Percentiles rank a stretch among this genome's conserved stretches.
phyloP scores from a whole-genome alignment of 176 grass and related monocot genomes.

The Ensete ventricosum region DNA sequence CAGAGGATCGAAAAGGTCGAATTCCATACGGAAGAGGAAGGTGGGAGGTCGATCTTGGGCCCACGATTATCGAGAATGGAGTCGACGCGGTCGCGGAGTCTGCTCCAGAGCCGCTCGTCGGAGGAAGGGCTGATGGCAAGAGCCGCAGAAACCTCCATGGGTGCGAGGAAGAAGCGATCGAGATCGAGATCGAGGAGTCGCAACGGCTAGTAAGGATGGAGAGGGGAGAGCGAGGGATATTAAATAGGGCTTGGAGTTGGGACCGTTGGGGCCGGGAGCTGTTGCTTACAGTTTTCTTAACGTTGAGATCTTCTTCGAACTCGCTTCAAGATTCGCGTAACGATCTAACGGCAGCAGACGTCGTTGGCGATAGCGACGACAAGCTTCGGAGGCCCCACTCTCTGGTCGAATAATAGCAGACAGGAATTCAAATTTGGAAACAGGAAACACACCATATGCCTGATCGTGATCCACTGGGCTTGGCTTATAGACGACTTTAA shows the following conservation, averaged over 20 bases:
- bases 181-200: not conserved
- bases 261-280: not conserved
- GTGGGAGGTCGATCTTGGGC: not conserved
- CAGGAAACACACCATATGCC: too few species aligned
- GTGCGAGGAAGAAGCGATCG: not conserved
- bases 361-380: too few species aligned
- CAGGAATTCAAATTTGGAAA: too few species aligned
- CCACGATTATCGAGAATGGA: slow-evolving; percentile 50
- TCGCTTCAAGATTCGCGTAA: too few species aligned
- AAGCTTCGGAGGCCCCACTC: too few species aligned
- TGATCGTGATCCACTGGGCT: too few species aligned
- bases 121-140: slow-evolving; percentile 50
- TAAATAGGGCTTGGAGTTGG: not conserved
- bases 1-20: not conserved
- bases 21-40: not conserved
- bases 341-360: too few species aligned
- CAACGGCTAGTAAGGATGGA: slow-evolving; percentile 2
- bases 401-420: too few species aligned
- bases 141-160: slow-evolving; percentile 41
- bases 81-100: slow-evolving; percentile 68
- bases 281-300: not conserved
- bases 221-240: not conserved
- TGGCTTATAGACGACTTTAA: too few species aligned
- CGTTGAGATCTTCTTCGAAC: too few species aligned
- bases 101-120: slow-evolving; percentile 68